Percentiles rank a stretch among this genome's conserved stretches.
Conservation (phyloP, 305 asterid genomes). For the Plantago coronopus region DNA sequence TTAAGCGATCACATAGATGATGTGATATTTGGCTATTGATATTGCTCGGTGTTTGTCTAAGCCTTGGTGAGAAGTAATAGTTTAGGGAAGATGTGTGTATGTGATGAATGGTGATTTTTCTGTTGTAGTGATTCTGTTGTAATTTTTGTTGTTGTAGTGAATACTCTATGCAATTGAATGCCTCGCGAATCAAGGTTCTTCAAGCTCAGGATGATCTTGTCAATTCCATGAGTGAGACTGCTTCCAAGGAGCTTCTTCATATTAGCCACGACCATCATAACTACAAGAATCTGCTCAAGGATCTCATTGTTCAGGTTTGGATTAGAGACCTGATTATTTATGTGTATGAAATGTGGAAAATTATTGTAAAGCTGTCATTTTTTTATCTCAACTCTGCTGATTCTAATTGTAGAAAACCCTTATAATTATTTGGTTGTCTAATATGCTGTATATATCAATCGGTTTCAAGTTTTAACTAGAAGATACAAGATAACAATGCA, state of each 20-base stretch:
- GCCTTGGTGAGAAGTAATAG: not conserved
- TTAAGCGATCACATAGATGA: not conserved
- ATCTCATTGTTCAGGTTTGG: conserved; percentile 77
- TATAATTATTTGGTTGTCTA: too few relatives aligned
- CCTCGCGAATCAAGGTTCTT: conserved; percentile 93
- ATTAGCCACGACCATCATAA: conserved; percentile 51
- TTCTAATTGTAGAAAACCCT: too few relatives aligned
- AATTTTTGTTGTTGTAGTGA: conserved; percentile 50
- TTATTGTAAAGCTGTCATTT: too few relatives aligned
- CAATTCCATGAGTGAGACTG: conserved; percentile 79
- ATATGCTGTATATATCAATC: too few relatives aligned
- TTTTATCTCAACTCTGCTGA: too few relatives aligned
- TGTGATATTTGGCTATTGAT: too few relatives aligned
- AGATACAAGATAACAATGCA: too few relatives aligned
- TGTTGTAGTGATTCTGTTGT: not conserved
- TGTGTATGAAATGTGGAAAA: not conserved
- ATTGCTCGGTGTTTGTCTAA: not conserved
- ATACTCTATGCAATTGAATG: conserved; percentile 96
- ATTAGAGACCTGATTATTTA: conserved; percentile 11
- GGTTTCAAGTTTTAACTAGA: too few relatives aligned
- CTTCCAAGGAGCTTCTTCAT: conserved; percentile 70
- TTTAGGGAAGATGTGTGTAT: not conserved
- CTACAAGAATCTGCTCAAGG: conserved; percentile 65
- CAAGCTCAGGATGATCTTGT: conserved; percentile 98
- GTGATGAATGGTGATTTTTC: not conserved